Evolutionary conservation across 1,284 basidiomycete species (phyloP).

Genomic region (Papiliotrema laurentii): DNA sequence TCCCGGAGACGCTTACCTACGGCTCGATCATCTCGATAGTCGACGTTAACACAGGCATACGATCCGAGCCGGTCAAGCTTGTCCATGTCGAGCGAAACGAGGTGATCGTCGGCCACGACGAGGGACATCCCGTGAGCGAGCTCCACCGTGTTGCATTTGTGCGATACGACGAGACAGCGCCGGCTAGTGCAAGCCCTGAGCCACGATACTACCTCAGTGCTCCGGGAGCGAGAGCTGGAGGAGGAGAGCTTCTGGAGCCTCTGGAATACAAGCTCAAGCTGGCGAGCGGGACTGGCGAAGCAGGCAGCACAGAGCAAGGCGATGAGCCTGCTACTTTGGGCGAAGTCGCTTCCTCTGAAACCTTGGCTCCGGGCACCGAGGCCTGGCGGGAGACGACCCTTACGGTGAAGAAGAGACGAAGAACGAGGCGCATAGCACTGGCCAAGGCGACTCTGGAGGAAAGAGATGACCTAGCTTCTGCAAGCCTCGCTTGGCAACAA

Average conservation of each 20-base stretch:
- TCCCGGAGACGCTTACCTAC: constrained; percentile 70
- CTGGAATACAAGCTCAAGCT: neutral
- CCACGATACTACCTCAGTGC: constrained; percentile 36
- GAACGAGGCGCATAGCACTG: constrained; percentile 1
- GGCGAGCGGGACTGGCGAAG: neutral
- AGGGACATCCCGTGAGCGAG: constrained; percentile 71
- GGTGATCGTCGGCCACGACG: constrained; percentile 65
- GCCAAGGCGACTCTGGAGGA: constrained; percentile 6
- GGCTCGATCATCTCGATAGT: constrained; percentile 82
- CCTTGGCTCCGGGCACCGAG: neutral
- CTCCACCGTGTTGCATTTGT: constrained; percentile 94
- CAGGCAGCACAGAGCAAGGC: neutral
- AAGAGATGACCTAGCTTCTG: constrained; percentile 5
- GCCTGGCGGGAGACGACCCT: neutral
- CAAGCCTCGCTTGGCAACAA: constrained; percentile 25
- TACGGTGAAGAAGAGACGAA: neutral
- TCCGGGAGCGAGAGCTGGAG: constrained; percentile 38
- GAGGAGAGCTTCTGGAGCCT: constrained; percentile 23
- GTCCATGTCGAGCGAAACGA: constrained; percentile 89
- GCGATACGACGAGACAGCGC: constrained; percentile 51
- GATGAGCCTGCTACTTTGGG: constrained; percentile 6
- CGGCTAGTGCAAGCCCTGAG: constrained; percentile 7
- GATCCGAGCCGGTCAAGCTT: constrained; percentile 79
- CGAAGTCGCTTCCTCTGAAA: neutral
- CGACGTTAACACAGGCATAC: constrained; percentile 75